A percentile compares a stretch with the other conserved stretches of the same genome.
phyloP scores from a whole-genome alignment of 1,139 yeast genomes.

The Zygoascus sp. region DNA sequence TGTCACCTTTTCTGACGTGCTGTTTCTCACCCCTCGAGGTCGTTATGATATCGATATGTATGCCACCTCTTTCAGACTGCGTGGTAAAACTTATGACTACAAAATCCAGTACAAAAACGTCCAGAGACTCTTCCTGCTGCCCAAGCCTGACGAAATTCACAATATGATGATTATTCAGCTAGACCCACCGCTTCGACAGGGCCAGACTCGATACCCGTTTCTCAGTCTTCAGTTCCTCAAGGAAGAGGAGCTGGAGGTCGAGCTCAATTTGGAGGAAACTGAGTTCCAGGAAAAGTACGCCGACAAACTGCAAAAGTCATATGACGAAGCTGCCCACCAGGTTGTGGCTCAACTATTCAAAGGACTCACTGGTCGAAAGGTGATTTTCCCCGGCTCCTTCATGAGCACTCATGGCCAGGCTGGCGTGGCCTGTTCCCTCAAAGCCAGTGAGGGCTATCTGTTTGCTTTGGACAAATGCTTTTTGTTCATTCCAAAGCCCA shows the following conservation, averaged over 20 bases:
- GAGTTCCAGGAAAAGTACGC: conserved; percentile 76
- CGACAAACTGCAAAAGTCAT: conserved; percentile 66
- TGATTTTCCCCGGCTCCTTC: conserved; percentile 83
- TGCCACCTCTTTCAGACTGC: conserved; percentile 76
- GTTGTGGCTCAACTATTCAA: conserved; percentile 86
- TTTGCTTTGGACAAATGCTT: conserved; percentile 89
- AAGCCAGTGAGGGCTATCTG: conserved; percentile 91
- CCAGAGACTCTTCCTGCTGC: conserved; percentile 84
- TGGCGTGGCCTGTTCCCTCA: conserved; percentile 85
- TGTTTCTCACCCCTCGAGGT: conserved; percentile 92
- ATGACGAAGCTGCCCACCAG: conserved; percentile 78
- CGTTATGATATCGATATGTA: conserved; percentile 97
- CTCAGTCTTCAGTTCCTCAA: conserved; percentile 81
- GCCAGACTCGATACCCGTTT: conserved; percentile 94
- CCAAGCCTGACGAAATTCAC: conserved; percentile 91
- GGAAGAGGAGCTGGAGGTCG: conserved; percentile 90
- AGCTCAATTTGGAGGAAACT: conserved; percentile 76
- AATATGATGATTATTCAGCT: conserved; percentile 83
- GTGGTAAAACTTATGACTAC: conserved; percentile 98
- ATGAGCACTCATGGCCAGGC: conserved; percentile 62
- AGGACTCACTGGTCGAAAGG: conserved; percentile 83
- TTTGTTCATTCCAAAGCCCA: conserved; percentile 89
- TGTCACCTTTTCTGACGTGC: conserved; percentile 84
- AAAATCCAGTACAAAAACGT: conserved; percentile 88
- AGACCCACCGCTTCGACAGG: conserved; percentile 92